These are phyloP conservation scores for Salvia splendens DNA, from an alignment of 257 asterid genomes.

Conservation along the genomic window DNA sequence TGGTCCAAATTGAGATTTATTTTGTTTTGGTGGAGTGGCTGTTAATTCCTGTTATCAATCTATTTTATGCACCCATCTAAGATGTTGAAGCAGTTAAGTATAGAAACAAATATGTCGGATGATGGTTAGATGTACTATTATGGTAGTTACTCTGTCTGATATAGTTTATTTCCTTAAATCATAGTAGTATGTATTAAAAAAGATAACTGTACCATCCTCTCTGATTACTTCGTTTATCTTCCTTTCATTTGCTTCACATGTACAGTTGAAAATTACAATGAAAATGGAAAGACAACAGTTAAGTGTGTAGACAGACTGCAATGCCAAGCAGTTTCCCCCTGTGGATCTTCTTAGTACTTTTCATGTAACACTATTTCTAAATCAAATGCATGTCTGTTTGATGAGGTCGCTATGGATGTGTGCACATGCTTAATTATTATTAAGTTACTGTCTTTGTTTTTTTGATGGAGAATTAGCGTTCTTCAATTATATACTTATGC, in stretches of 20 bases:
- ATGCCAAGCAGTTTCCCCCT: neutral
- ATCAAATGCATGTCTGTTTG: neutral
- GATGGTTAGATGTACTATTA: neutral
- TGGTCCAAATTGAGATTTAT: neutral
- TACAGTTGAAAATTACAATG: neutral
- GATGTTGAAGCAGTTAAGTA: conserved; percentile 7
- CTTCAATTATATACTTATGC: conserved; percentile 23
- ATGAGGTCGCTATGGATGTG: conserved; percentile 9
- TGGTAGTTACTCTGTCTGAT: neutral
- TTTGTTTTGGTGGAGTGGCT: neutral
- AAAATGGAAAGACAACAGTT: neutral
- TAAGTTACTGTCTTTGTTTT: neutral
- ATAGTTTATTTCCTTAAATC: neutral
- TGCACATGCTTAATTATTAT: neutral
- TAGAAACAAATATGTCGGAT: neutral
- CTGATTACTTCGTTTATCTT: neutral
- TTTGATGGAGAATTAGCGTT: conserved; percentile 13
- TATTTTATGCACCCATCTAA: conserved; percentile 5
- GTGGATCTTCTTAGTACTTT: neutral
- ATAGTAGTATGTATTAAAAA: neutral
- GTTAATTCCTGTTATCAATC: neutral
- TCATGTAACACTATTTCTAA: neutral
- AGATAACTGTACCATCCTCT: neutral
- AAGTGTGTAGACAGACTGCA: neutral
- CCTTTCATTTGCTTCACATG: conserved; percentile 13